Percentiles rank a stretch among this genome's conserved stretches.
Conservation (phyloP, 495 filamentous ascomycete genomes). For the Xylaria longipes region DNA sequence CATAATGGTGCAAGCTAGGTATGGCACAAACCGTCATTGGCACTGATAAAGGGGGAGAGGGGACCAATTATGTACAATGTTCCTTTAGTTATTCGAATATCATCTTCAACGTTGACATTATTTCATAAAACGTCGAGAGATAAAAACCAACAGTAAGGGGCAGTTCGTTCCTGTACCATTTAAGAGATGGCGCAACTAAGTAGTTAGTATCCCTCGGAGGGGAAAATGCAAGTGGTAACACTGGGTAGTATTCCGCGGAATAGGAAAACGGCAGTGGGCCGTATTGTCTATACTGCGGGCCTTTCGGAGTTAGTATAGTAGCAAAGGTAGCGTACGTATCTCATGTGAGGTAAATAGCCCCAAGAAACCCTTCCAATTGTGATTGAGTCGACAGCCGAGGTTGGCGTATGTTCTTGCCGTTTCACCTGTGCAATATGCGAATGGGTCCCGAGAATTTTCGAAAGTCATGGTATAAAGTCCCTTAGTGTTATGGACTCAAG, state of each 20-base stretch:
- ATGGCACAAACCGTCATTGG: background rate
- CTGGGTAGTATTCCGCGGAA: constrained; percentile 10
- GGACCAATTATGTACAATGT: background rate
- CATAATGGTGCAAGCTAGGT: background rate
- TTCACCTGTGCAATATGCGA: background rate
- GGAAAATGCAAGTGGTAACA: background rate
- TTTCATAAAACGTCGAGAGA: too few species aligned
- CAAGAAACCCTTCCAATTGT: background rate
- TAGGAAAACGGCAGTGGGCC: background rate
- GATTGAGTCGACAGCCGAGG: constrained; percentile 4
- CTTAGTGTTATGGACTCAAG: background rate
- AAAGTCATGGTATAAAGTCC: background rate
- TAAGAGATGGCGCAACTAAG: background rate
- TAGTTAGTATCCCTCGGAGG: background rate
- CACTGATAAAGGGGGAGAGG: background rate
- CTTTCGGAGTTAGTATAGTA: background rate
- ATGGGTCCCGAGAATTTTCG: background rate
- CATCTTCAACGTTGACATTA: background rate
- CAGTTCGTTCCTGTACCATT: background rate
- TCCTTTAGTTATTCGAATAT: background rate
- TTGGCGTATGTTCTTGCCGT: background rate
- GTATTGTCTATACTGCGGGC: background rate
- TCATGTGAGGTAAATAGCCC: constrained; percentile 3
- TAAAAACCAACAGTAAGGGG: background rate
- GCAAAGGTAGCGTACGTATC: background rate